Percentiles rank a stretch among this genome's conserved stretches.
These are phyloP conservation scores for Colletotrichum coccodes DNA, from an alignment of 2,329 filamentous ascomycete species.

Conservation along the genomic window DNA sequence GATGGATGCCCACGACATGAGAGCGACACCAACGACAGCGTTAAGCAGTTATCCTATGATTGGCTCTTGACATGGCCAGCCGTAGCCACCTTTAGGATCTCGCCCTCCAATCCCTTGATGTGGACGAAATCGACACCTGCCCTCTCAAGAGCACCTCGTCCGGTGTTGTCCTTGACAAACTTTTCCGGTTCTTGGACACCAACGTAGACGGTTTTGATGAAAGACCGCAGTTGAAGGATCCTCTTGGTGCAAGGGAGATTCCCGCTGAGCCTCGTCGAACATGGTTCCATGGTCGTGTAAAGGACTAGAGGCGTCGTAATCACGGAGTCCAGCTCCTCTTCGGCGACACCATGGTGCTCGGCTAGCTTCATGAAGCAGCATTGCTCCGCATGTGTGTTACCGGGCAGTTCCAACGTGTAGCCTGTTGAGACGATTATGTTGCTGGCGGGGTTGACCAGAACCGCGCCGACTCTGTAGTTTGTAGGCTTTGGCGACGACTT, in stretches of 20 bases:
- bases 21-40: background rate
- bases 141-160: constrained; percentile 74
- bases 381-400: constrained; percentile 97
- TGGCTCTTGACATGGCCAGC: constrained; percentile 72
- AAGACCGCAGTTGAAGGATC: constrained; percentile 71
- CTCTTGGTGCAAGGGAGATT: constrained; percentile 83
- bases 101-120: constrained; percentile 79
- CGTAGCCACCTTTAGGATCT: constrained; percentile 84
- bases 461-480: constrained; percentile 94
- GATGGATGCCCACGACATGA: background rate
- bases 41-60: background rate
- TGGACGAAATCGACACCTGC: constrained; percentile 80
- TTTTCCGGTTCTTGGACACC: constrained; percentile 90
- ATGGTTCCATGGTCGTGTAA: constrained; percentile 95
- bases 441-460: constrained; percentile 72
- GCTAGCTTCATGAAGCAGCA: constrained; percentile 84
- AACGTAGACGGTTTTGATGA: constrained; percentile 83
- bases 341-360: constrained; percentile 55
- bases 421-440: constrained; percentile 78
- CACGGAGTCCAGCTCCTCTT: constrained; percentile 63
- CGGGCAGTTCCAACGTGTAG: constrained; percentile 88
- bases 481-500: constrained; percentile 87
- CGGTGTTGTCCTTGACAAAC: constrained; percentile 86
- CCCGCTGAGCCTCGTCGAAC: constrained; percentile 77
- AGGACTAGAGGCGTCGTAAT: constrained; percentile 67